Percentiles rank a stretch among this genome's conserved stretches.
These are phyloP conservation scores for Colletotrichum eleusines DNA, from an alignment of 2,329 filamentous ascomycete species.

Conservation along the genomic window DNA sequence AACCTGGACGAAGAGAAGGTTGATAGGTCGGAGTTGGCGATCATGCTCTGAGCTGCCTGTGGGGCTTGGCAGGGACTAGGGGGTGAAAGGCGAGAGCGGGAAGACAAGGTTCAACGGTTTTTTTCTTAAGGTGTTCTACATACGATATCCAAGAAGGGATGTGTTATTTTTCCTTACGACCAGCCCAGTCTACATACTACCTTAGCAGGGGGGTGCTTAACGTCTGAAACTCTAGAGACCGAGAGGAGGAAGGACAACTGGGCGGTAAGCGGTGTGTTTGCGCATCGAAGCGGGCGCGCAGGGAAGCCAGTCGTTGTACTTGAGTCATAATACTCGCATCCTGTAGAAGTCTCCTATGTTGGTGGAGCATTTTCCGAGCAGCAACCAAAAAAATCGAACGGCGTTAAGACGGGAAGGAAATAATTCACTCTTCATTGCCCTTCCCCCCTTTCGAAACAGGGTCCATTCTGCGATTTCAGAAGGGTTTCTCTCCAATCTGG, in stretches of 20 bases:
- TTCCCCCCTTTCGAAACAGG: not conserved
- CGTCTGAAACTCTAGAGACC: not conserved
- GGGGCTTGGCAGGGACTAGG: not conserved
- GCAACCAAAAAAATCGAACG: not conserved
- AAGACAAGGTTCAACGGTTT: constrained; percentile 14
- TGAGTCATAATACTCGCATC: constrained; percentile 41
- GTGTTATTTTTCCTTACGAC: constrained; percentile 1
- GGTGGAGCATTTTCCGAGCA: constrained; percentile 18
- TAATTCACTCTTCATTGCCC: not conserved
- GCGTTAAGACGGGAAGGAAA: constrained; percentile 7
- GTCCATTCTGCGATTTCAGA: not conserved
- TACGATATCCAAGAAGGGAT: constrained; percentile 21
- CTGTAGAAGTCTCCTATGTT: constrained; percentile 11
- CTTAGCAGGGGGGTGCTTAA: not conserved
- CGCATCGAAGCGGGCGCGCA: constrained; percentile 10
- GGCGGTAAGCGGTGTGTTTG: constrained; percentile 15
- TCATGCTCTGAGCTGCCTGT: constrained; percentile 73
- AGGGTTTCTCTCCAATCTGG: not conserved
- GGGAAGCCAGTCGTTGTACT: constrained; percentile 35
- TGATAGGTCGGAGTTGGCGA: constrained; percentile 83
- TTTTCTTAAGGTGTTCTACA: constrained; percentile 4
- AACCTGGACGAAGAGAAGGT: constrained; percentile 84
- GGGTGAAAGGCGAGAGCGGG: not conserved
- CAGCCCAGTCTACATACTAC: not conserved
- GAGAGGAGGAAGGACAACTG: not conserved